Evolutionary conservation across 805 yeast species (phyloP).

Genomic region (Metschnikowia hibisci): DNA sequence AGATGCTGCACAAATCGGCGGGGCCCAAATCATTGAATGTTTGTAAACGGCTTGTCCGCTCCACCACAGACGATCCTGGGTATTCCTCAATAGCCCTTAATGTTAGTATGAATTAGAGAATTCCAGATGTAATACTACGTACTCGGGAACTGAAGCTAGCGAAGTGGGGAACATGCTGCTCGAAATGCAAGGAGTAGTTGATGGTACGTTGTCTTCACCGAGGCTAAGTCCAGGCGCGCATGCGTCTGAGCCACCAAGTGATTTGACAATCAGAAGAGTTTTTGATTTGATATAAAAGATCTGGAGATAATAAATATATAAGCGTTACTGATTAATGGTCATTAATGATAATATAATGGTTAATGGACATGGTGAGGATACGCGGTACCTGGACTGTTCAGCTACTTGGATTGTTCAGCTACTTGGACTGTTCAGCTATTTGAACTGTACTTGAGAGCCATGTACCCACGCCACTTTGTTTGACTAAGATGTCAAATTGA

Average conservation of each 20-base stretch:
- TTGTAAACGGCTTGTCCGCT: slow-evolving; percentile 57
- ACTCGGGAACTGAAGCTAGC: slow-evolving; percentile 38
- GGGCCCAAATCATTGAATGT: slow-evolving; percentile 69
- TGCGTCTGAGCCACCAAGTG: not conserved
- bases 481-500: too few relatives aligned
- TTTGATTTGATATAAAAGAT: too few relatives aligned
- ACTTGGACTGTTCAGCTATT: too few relatives aligned
- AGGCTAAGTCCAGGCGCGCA: slow-evolving; percentile 5
- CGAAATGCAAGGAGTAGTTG: not conserved
- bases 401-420: too few relatives aligned
- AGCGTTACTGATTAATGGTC: too few relatives aligned
- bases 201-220: slow-evolving; percentile 2
- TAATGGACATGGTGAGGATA: too few relatives aligned
- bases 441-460: too few relatives aligned
- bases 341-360: too few relatives aligned
- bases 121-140: slow-evolving; percentile 14
- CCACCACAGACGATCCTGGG: slow-evolving; percentile 57
- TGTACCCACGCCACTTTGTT: too few relatives aligned
- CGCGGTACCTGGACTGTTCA: too few relatives aligned
- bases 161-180: slow-evolving; percentile 32
- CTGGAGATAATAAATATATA: not conserved
- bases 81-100: slow-evolving; percentile 47
- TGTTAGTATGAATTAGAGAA: slow-evolving; percentile 17
- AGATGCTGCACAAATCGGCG: slow-evolving; percentile 56
- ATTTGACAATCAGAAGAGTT: not conserved